Base-by-base conservation (phyloP, 352 stramenopile species). In the Globisporangium canariense region DNA sequence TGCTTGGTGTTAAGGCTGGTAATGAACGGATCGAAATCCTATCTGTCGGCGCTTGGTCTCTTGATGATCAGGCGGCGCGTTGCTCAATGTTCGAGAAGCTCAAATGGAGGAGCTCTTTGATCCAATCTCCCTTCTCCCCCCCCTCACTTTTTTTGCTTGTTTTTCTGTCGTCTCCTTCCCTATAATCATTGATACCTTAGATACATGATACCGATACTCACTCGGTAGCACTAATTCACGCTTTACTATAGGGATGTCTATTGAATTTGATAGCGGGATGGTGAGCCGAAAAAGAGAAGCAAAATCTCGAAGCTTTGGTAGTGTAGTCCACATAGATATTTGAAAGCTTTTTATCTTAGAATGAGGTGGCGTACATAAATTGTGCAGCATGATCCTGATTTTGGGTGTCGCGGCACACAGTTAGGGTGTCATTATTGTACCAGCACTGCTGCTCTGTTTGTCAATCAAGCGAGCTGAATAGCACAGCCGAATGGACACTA, bases 11-110 rank as follows among this genome's bases (percentile, higher is more conserved):
- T 28, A 28, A 28, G 14, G 14, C n/a, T 56, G 43, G 14, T 38
- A 14, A 50, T n/a, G 54, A 18, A 36, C 3, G 16, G 52, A 20
- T 47, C 6, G n/a, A 28, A 36, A 38, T 28, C 25, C 25, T 28
- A 28, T 51, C 11, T n/a, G 25, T 60, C 28, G 18, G 22, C 14
- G 30, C 32, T 62, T 52, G 10, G 11, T 62, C 20, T 45, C 43
- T 62, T 51, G 28, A 22, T 62, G 50, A 56, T 56, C 28, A 56
- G 50, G 25, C 50, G 36, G 30, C 25, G 30, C 40, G 38, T 38
- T 60, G 56, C 38, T 62, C 56, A 62, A 62, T 54, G 43, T 62
- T 62, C 57, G 40, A 62, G 57, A 62, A 62, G 40, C 56, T 51
- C 54, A 49, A 49, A 49, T 25, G 38, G 9, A 45, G 38, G 25